Percentiles rank a stretch among this genome's conserved stretches.
Conservation (phyloP, 768 basidiomycete genomes). For the Boletus insuetus region DNA sequence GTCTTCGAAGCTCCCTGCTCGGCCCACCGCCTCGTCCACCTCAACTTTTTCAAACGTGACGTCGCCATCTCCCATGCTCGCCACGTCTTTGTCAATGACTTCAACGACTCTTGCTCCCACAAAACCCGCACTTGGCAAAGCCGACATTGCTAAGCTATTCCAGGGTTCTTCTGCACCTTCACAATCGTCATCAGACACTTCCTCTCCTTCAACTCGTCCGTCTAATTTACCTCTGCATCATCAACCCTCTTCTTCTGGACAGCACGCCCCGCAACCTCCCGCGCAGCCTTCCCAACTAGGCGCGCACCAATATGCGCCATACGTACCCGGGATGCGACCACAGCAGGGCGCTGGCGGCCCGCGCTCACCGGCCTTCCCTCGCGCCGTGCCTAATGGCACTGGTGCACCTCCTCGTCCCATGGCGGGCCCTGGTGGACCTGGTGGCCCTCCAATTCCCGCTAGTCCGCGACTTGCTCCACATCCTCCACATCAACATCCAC, state of each 20-base stretch:
- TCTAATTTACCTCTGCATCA: conserved; percentile 51
- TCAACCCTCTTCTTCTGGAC: conserved; percentile 35
- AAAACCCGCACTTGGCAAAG: conserved; percentile 32
- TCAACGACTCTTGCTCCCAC: conserved; percentile 35
- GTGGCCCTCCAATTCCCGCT: conserved; percentile 49
- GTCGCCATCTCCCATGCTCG: conserved; percentile 30
- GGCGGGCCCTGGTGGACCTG: conserved; percentile 47
- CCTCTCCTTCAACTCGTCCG: conserved; percentile 57
- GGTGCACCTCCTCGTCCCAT: conserved; percentile 48
- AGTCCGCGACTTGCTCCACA: conserved; percentile 68
- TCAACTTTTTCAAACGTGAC: conserved; percentile 27
- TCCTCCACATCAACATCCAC: conserved; percentile 37
- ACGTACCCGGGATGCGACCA: conserved; percentile 49
- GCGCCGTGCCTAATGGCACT: conserved; percentile 61
- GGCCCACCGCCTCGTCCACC: conserved; percentile 22
- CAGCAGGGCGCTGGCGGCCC: conserved; percentile 51
- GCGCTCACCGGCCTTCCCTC: conserved; percentile 64
- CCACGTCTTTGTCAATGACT: conserved; percentile 22
- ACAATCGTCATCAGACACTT: conserved; percentile 49
- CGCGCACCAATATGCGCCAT: conserved; percentile 44
- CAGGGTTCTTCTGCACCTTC: conserved; percentile 40
- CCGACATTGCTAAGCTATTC: conserved; percentile 43
- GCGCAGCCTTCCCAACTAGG: conserved; percentile 42
- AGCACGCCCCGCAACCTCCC: conserved; percentile 38
- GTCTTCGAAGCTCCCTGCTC: conserved; percentile 33